Evolutionary conservation across 345 rosid genomes (phyloP), one percentile per base, ranked within the genome.

Genomic region (Aquilaria malaccensis): DNA sequence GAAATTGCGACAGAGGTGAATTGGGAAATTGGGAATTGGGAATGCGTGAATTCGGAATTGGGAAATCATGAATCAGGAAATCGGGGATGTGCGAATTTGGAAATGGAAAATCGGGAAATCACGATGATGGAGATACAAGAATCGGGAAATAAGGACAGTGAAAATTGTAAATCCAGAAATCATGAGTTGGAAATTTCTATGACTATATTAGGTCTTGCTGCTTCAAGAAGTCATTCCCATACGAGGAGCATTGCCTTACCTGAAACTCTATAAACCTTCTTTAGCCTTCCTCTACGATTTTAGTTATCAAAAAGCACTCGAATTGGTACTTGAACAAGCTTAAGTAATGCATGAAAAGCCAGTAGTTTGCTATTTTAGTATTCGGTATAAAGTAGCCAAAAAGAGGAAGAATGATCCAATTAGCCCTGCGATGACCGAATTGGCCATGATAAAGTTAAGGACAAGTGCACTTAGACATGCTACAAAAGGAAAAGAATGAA

Each of bases 331-430:
- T 83, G 49, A 92, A 92, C 72, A 92, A 67, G 58, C 95, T 88
- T 68, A 85, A 66, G 52, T 85, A 88, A 62, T 91, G 87, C 98
- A 88, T 91, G 72, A 86, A 91, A 66, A 71, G 77, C 98, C 96
- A 88, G 79, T 88, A 88, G 15, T 55, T 76, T 3, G 96, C 93
- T 50, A 86, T 86, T 45, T 78, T 81, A 1, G 83, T 81, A 64
- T 88, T 72, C 0, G 91, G 57, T 31, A 86, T 91, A 66, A 91
- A 91, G 55, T 88, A 91, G 2, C 98, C 95, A 0, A 96, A 91
- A 91, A 91, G 7, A 92, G 86, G 68, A 92, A 92, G 81, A 92
- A 92, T 31, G 98, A 92, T 54, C 95, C 97, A 85, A 92, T 83
- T 12, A 92, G 76, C 30, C 98, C 95, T 33, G 95, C 67, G 66